These are phyloP conservation scores for Barnettozyma pratensis DNA, from an alignment of 805 yeast genomes.

Conservation along the genomic window DNA sequence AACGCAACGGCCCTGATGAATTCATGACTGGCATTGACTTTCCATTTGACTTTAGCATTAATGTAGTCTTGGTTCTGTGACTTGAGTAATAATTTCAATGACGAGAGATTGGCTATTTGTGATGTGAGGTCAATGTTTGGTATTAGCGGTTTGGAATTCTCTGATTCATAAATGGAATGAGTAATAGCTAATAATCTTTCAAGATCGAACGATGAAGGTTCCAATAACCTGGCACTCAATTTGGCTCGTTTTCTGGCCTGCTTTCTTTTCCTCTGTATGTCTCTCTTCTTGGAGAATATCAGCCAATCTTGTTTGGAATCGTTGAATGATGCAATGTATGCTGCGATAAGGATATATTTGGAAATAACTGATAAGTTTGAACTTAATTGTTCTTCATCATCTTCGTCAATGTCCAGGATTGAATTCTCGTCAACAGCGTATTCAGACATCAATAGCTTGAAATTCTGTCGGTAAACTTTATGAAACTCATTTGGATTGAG, in stretches of 20 bases:
- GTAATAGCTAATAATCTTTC: constrained; percentile 79
- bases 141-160: constrained; percentile 26
- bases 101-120: constrained; percentile 30
- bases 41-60: constrained; percentile 72
- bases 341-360: constrained; percentile 71
- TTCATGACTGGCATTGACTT: constrained; percentile 67
- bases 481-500: constrained; percentile 16
- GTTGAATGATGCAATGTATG: constrained; percentile 77
- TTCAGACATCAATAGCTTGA: constrained; percentile 28
- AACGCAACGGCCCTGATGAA: constrained; percentile 54
- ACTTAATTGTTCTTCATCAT: constrained; percentile 6
- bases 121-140: constrained; percentile 33
- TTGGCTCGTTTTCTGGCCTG: constrained; percentile 37
- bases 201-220: constrained; percentile 70
- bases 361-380: constrained; percentile 55
- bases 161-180: constrained; percentile 57
- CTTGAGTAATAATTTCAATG: constrained; percentile 27
- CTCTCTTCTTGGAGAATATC: constrained; percentile 60
- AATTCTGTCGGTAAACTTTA: constrained; percentile 26
- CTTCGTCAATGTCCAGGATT: constrained; percentile 1
- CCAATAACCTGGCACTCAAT: constrained; percentile 53
- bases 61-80: constrained; percentile 45
- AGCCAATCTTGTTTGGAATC: constrained; percentile 66
- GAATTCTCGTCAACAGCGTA: constrained; percentile 22
- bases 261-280: constrained; percentile 33